Percentiles rank a stretch among this genome's conserved stretches.
Evolutionary conservation across 176 grass and related monocot genomes (phyloP).

Genomic region (Bothriochloa decipiens): DNA sequence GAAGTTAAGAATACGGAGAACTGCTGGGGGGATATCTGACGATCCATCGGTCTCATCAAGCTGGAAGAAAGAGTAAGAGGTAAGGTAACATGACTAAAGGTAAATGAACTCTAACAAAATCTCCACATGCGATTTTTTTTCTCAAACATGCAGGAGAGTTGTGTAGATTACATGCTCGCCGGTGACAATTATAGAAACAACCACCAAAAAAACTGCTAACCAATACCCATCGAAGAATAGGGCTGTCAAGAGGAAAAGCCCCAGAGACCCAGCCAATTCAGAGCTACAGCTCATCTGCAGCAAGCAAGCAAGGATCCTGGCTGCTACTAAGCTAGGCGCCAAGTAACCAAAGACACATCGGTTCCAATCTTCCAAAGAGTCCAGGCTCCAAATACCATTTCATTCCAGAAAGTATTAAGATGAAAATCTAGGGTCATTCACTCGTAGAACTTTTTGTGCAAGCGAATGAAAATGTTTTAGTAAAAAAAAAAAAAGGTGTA

Average conservation of each 20-base stretch:
- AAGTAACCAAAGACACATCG: neutral
- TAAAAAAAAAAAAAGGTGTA: neutral
- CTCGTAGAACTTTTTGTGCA: neutral
- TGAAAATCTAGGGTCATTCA: constrained; percentile 19
- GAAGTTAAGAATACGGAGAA: constrained; percentile 82
- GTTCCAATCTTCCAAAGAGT: neutral
- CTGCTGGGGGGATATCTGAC: constrained; percentile 67
- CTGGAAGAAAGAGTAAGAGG: constrained; percentile 42
- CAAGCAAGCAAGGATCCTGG: neutral
- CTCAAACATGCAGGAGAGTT: neutral
- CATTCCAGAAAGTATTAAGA: neutral
- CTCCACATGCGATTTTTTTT: neutral
- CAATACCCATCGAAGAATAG: neutral
- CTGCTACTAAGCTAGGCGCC: neutral
- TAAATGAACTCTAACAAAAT: constrained; percentile 20
- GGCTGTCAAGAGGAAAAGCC: neutral
- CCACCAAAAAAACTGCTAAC: neutral
- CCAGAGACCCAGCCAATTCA: neutral
- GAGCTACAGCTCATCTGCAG: neutral
- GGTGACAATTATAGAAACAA: neutral
- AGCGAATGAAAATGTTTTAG: constrained; percentile 14
- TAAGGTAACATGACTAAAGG: constrained; percentile 25
- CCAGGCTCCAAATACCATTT: neutral
- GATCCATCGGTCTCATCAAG: constrained; percentile 93
- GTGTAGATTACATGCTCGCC: neutral